Conservation (phyloP, 2,329 filamentous ascomycete genomes). For the Ophiostoma sp. region DNA sequence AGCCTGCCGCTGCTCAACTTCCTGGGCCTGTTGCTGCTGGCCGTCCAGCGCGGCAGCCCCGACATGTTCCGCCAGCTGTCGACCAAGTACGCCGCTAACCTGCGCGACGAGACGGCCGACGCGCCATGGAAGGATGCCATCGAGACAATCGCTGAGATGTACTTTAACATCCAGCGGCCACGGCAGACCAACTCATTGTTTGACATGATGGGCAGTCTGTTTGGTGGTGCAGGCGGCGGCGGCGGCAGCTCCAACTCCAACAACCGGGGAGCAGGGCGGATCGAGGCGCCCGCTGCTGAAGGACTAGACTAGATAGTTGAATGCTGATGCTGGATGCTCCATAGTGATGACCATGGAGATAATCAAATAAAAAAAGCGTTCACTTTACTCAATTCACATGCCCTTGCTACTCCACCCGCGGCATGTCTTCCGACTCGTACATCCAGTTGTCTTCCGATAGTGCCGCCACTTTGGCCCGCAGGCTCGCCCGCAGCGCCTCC, state of each 20-base stretch:
- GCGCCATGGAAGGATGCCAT: slow-evolving; percentile 72
- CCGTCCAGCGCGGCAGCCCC: slow-evolving; percentile 70
- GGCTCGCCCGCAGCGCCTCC: slow-evolving; percentile 62
- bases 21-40: slow-evolving; percentile 74
- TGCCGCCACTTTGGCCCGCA: slow-evolving; percentile 66
- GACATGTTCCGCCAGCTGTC: slow-evolving; percentile 79
- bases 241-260: slow-evolving; percentile 40
- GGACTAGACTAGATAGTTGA: slow-evolving; percentile 47
- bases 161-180: slow-evolving; percentile 86
- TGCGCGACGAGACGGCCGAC: slow-evolving; percentile 60
- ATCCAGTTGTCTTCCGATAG: slow-evolving; percentile 86
- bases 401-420: slow-evolving; percentile 32
- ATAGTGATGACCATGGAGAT: background rate
- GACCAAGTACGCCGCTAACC: slow-evolving; percentile 71
- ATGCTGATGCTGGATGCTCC: background rate
- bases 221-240: slow-evolving; percentile 62
- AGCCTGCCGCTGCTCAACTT: slow-evolving; percentile 94
- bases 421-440: slow-evolving; percentile 66
- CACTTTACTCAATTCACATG: background rate
- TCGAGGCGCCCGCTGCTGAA: slow-evolving; percentile 51
- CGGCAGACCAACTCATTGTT: slow-evolving; percentile 87
- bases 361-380: background rate
- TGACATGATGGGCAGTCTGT: slow-evolving; percentile 96
- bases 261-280: slow-evolving; percentile 34
- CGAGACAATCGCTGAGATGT: slow-evolving; percentile 88